Percentiles rank a stretch among this genome's conserved stretches.
phyloP scores from a whole-genome alignment of 768 basidiomycete genomes.

The Clitopilus passeckerianus region DNA sequence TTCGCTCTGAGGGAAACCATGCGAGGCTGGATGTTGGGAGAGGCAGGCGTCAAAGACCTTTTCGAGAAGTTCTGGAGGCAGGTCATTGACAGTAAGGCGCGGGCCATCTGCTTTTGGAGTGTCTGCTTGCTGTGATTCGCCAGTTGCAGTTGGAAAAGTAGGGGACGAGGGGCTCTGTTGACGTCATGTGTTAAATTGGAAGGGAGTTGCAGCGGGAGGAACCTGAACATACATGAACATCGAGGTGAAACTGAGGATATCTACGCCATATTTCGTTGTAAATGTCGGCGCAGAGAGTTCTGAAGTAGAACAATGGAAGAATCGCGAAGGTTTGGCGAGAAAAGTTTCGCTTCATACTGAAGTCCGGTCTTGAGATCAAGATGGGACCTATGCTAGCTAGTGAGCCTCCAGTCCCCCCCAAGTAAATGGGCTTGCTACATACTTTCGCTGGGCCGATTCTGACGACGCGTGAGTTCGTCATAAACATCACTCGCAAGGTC shows the following conservation, averaged over 20 bases:
- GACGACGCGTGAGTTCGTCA: conserved; percentile 57
- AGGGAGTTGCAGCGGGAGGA: background rate
- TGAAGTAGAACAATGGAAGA: background rate
- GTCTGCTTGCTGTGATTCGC: background rate
- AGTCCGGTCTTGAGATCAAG: background rate
- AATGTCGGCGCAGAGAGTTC: background rate
- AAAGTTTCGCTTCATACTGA: background rate
- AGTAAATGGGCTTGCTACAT: background rate
- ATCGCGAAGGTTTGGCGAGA: background rate
- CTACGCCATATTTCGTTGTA: background rate
- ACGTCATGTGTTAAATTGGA: background rate
- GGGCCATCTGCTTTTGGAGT: background rate
- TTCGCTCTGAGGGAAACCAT: background rate
- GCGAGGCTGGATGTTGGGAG: background rate
- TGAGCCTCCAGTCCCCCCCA: background rate
- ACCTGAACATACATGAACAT: background rate
- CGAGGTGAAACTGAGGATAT: background rate
- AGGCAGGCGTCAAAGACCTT: background rate
- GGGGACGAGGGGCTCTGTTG: background rate
- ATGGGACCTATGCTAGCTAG: background rate
- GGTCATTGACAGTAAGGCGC: background rate
- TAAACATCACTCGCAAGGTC: conserved; percentile 96
- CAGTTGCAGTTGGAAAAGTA: background rate
- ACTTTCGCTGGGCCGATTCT: background rate
- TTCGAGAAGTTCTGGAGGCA: background rate